These are phyloP conservation scores for Colletotrichum costaricense DNA, from an alignment of 2,329 filamentous ascomycete species.

Conservation along the genomic window DNA sequence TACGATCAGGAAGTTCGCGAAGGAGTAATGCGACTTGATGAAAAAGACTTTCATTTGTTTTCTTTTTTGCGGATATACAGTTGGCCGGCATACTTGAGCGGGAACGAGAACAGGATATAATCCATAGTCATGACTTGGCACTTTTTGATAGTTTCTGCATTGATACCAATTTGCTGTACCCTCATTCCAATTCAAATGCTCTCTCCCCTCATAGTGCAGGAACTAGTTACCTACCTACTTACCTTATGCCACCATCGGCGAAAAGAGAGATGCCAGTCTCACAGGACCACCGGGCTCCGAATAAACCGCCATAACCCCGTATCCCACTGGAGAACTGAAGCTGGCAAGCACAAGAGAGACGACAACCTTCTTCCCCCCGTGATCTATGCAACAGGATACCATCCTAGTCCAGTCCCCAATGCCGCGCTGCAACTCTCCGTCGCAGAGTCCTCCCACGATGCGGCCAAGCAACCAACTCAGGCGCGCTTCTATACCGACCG, in stretches of 20 bases:
- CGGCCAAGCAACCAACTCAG: neutral
- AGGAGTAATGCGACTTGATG: neutral
- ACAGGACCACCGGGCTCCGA: neutral
- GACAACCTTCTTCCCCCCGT: neutral
- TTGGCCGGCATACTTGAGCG: neutral
- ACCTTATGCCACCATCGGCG: neutral
- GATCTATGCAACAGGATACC: neutral
- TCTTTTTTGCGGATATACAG: neutral
- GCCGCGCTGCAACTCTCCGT: neutral
- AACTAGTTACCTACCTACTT: neutral
- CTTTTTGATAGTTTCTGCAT: neutral
- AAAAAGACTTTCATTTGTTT: neutral
- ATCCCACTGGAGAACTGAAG: neutral
- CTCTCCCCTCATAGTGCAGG: neutral
- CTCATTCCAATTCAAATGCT: neutral
- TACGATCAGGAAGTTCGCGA: neutral
- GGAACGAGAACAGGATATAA: neutral
- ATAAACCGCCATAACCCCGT: neutral
- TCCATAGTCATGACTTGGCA: neutral
- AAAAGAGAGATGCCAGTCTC: neutral
- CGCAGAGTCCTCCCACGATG: neutral
- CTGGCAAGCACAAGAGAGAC: neutral
- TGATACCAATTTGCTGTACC: neutral
- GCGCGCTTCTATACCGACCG: neutral
- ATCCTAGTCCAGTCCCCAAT: neutral